phyloP scores from a whole-genome alignment of 2,329 filamentous ascomycete species.

The Trichothecium sympodiale region DNA sequence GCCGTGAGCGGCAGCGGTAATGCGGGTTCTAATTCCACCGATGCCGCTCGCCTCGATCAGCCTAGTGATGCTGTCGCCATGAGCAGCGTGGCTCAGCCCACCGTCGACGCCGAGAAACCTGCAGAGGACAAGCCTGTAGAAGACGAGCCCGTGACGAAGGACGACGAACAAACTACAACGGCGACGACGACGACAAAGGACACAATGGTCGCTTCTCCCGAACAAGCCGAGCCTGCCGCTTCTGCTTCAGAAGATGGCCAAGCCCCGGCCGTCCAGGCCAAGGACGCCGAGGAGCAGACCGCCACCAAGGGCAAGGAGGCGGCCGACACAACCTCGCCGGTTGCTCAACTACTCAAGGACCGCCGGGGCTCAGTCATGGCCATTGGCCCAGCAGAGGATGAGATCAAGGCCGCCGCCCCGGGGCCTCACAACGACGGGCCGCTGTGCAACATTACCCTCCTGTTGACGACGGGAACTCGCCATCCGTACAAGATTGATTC shows the following conservation, averaged over 20 bases:
- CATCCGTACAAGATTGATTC: constrained; percentile 88
- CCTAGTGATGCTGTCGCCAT: constrained; percentile 25
- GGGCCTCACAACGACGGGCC: constrained; percentile 21
- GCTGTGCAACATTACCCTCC: constrained; percentile 65
- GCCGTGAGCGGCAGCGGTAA: no score
- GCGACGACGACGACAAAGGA: constrained; percentile 6
- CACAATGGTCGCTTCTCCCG: constrained; percentile 8
- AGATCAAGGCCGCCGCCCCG: constrained; percentile 24
- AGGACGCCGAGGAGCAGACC: constrained; percentile 6
- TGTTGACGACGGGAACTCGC: constrained; percentile 69
- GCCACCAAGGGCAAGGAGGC: constrained; percentile 24
- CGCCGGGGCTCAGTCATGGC: constrained; percentile 25
- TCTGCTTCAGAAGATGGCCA: constrained; percentile 5
- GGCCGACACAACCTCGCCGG: constrained; percentile 9
- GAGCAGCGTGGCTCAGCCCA: constrained; percentile 19
- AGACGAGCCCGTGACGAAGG: constrained; percentile 1
- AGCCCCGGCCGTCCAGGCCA: constrained; percentile 6
- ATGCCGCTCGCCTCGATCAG: constrained; percentile 19
- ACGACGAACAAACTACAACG: constrained; percentile 4
- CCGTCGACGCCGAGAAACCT: neutral
- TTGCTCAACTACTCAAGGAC: constrained; percentile 15
- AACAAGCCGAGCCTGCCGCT: constrained; percentile 6
- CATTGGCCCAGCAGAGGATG: constrained; percentile 31
- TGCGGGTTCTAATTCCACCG: constrained; percentile 7
- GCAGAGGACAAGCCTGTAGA: no score